Conservation (phyloP, 345 rosid species). For the Euphorbia tirucalli region DNA sequence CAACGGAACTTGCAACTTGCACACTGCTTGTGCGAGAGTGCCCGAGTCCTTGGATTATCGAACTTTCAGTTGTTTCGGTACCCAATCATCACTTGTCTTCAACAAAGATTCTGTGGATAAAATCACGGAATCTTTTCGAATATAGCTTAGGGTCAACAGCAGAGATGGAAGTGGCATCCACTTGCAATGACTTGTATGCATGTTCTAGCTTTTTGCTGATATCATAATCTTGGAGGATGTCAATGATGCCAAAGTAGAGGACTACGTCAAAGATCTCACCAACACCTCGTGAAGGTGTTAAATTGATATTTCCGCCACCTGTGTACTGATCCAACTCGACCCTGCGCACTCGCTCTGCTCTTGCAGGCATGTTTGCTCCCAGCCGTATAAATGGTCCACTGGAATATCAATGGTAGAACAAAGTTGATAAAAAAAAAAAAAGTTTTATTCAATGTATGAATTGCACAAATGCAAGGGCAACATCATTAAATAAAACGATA, state of each 20-base stretch:
- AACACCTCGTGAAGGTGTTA: conserved; percentile 13
- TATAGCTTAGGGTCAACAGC: conserved; percentile 38
- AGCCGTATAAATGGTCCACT: conserved; percentile 50
- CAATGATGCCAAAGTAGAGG: conserved; percentile 33
- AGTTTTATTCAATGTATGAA: not conserved
- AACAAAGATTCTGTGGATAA: conserved; percentile 26
- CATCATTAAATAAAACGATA: not conserved
- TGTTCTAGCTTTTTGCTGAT: conserved; percentile 37
- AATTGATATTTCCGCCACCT: conserved; percentile 26
- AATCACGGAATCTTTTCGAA: conserved; percentile 30
- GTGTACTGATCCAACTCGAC: conserved; percentile 35
- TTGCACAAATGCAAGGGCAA: not conserved
- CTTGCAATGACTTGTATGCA: conserved; percentile 38
- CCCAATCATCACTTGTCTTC: conserved; percentile 17
- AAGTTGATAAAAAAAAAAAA: not conserved
- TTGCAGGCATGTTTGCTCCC: conserved; percentile 56
- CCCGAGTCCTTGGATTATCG: not conserved
- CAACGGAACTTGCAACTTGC: not conserved
- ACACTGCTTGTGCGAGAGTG: not conserved
- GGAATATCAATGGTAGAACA: not conserved
- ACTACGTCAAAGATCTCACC: conserved; percentile 27
- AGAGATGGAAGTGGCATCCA: conserved; percentile 36
- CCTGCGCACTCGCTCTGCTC: conserved; percentile 42
- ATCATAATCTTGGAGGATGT: conserved; percentile 38
- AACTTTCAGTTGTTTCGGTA: not conserved